Conservation (phyloP, 2,329 filamentous ascomycete genomes). For the Paraphoma chrysanthemicola region DNA sequence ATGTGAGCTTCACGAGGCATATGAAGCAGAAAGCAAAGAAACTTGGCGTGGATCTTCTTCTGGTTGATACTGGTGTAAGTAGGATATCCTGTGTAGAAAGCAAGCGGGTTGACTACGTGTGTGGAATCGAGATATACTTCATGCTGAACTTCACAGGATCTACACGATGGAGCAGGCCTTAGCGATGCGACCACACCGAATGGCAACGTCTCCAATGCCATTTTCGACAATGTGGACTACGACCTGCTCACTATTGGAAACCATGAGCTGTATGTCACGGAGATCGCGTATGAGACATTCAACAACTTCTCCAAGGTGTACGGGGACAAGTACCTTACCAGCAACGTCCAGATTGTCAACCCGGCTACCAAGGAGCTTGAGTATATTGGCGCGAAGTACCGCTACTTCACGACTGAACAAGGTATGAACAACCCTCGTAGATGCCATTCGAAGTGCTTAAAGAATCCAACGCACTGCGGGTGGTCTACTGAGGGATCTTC, state of each 20-base stretch:
- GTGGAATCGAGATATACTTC: background rate
- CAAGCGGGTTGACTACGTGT: background rate
- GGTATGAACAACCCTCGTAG: constrained; percentile 24
- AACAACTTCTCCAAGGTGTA: constrained; percentile 66
- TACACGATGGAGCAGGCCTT: constrained; percentile 71
- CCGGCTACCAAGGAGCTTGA: constrained; percentile 52
- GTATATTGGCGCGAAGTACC: constrained; percentile 56
- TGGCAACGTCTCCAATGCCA: constrained; percentile 60
- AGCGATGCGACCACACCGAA: constrained; percentile 67
- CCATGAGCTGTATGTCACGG: constrained; percentile 70
- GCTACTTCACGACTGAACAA: constrained; percentile 59
- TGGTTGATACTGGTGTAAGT: constrained; percentile 64
- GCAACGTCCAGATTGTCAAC: constrained; percentile 60
- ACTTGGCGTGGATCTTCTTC: constrained; percentile 65
- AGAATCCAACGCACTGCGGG: too few relatives aligned
- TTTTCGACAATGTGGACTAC: constrained; percentile 62
- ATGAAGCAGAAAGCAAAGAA: constrained; percentile 66
- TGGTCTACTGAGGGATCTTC: too few relatives aligned
- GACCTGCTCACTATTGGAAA: constrained; percentile 65
- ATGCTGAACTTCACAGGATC: constrained; percentile 51
- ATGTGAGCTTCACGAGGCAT: constrained; percentile 64
- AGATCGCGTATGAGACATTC: constrained; percentile 68
- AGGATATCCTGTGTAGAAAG: background rate
- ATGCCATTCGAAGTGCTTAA: background rate
- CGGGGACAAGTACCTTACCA: constrained; percentile 60